These are phyloP conservation scores for Phyllosticta citrichinensis DNA, from an alignment of 2,329 filamentous ascomycete genomes.

Conservation along the genomic window DNA sequence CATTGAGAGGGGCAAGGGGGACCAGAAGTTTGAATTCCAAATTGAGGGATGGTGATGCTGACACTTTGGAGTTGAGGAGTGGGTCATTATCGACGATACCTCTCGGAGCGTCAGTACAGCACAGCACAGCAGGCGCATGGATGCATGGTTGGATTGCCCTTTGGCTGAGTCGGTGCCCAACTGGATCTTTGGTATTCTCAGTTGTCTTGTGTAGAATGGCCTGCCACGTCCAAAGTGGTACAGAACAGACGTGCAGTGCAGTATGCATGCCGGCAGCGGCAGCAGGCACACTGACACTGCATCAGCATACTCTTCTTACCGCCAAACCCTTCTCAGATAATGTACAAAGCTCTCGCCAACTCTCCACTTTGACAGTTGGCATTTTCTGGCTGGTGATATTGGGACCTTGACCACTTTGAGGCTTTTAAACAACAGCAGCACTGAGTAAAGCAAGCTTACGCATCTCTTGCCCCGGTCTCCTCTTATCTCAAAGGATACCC, in stretches of 20 bases:
- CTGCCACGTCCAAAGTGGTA: not conserved
- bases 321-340: too few relatives aligned
- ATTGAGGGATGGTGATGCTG: constrained; percentile 32
- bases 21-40: constrained; percentile 38
- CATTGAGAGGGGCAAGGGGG: constrained; percentile 36
- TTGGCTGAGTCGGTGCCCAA: not conserved
- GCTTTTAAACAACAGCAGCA: too few relatives aligned
- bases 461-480: too few relatives aligned
- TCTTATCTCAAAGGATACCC: too few relatives aligned
- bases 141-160: not conserved
- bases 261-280: not conserved
- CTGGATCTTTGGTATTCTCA: not conserved
- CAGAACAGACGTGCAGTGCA: not conserved
- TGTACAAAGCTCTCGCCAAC: too few relatives aligned
- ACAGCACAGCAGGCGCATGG: not conserved
- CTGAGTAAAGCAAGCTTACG: too few relatives aligned
- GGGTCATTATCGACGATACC: not conserved
- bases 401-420: too few relatives aligned
- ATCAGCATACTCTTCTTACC: too few relatives aligned
- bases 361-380: too few relatives aligned
- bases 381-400: too few relatives aligned
- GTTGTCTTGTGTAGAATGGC: not conserved
- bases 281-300: too few relatives aligned
- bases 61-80: not conserved
- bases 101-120: not conserved